Percentiles rank a stretch among this genome's conserved stretches.
These are phyloP conservation scores for Ascosphaera aggregata DNA, from an alignment of 2,329 filamentous ascomycete species.

Conservation along the genomic window DNA sequence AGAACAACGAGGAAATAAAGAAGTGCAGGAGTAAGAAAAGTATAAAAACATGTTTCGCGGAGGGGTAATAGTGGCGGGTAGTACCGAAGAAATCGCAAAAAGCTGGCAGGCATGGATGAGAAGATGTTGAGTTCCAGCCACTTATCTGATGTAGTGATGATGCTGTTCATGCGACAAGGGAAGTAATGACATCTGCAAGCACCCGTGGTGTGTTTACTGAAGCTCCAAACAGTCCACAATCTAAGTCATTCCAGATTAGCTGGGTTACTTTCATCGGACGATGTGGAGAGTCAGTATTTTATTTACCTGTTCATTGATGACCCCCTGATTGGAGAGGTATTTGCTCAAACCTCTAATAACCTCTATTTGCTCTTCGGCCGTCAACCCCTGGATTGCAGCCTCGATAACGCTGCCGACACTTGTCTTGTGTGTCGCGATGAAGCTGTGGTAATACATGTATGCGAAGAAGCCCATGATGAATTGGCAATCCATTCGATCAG, in stretches of 20 bases:
- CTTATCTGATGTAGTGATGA: too few species aligned
- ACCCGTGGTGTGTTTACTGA: too few species aligned
- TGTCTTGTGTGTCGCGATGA: conserved; percentile 73
- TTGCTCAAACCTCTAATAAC: conserved; percentile 38
- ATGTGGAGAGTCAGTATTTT: neutral
- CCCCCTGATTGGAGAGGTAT: conserved; percentile 39
- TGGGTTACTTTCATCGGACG: neutral
- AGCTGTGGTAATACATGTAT: conserved; percentile 96
- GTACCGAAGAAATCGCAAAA: too few species aligned
- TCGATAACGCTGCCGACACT: conserved; percentile 76
- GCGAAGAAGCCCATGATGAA: conserved; percentile 99
- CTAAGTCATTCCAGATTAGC: conserved; percentile 10
- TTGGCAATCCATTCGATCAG: conserved; percentile 97
- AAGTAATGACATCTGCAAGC: too few species aligned
- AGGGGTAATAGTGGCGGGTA: too few species aligned
- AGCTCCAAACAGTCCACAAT: conserved; percentile 24
- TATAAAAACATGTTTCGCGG: too few species aligned
- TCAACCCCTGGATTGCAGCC: conserved; percentile 71
- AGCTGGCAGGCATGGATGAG: too few species aligned
- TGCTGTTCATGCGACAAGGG: too few species aligned
- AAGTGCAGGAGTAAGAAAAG: too few species aligned
- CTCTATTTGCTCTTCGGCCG: conserved; percentile 72
- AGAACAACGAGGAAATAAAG: too few species aligned
- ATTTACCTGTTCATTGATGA: conserved; percentile 29
- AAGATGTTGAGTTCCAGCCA: too few species aligned